Evolutionary conservation across 345 rosid species (phyloP), one percentile per base, ranked within the genome.

Genomic region (Linum lewisii): DNA sequence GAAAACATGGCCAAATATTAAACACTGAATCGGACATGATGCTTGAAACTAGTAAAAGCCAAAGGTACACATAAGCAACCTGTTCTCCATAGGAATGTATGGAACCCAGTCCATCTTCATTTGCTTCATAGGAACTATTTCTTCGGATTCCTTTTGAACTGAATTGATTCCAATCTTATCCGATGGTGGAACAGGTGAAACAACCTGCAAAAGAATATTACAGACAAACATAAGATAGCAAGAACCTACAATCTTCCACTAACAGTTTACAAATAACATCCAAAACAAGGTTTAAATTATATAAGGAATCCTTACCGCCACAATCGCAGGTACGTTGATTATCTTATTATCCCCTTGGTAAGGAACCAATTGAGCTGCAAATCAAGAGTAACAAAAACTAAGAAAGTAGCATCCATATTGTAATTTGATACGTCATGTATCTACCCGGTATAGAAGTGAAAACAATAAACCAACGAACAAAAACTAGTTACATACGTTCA

Each of bases 61-160:
- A 47, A 24, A 25, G 24, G 51, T 24, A 19, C 22, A 63, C 22
- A 24, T 37, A 61, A 37, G n/a, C 36, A 76, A 87, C 99, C 99
- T 85, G 23, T 89, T 77, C 62, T 85, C 90, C 63, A 84, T 37
- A 26, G 99, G 96, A 67, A 94, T 77, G 70, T 94, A 94, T 6
- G 99, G 99, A 67, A 84, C 78, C 99, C 99, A 90, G 62, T 80
- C 96, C 99, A 94, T 94, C 78, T 94, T 87, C 99, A 94, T 94
- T 65, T 84, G 77, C 64, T 81, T 94, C 99, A 94, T 90, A n/a
- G 97, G 97, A 78, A 94, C 64, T 73, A 90, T 90, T 73, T 90
- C 97, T 78, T 94, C 99, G 29, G 66, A 69, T 75, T 85, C 99
- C 74, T 90, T 87, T 72, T 94, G 99, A 80, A 94, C 96, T 7